phyloP scores from a whole-genome alignment of 768 basidiomycete genomes.

The Hygrophoropsis aurantiaca region DNA sequence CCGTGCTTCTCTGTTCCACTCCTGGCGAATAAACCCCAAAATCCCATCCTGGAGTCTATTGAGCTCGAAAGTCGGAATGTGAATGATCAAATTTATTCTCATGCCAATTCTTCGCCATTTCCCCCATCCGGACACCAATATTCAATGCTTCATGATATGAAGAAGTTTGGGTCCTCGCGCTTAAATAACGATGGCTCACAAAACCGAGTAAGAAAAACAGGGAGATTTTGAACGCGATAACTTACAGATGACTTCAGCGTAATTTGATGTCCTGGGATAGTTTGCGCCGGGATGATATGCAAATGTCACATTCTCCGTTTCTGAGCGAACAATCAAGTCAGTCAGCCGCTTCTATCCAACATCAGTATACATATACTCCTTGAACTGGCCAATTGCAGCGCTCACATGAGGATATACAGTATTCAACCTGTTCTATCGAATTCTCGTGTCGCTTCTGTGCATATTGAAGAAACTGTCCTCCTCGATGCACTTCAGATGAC shows the following conservation, averaged over 20 bases:
- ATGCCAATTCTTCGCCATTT: too few species aligned
- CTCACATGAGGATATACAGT: slow-evolving; percentile 35
- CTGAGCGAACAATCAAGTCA: slow-evolving; percentile 64
- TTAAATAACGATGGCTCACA: too few species aligned
- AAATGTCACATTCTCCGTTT: slow-evolving; percentile 44
- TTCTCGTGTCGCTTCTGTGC: slow-evolving; percentile 36
- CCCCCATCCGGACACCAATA: too few species aligned
- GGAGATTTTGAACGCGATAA: neutral
- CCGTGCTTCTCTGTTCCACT: slow-evolving; percentile 61
- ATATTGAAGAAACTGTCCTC: slow-evolving; percentile 48
- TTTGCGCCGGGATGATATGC: slow-evolving; percentile 35
- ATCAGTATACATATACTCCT: slow-evolving; percentile 45
- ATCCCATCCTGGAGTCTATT: slow-evolving; percentile 69
- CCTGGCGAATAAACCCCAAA: slow-evolving; percentile 72
- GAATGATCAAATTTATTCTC: too few species aligned
- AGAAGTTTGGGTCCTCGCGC: too few species aligned
- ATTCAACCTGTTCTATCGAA: slow-evolving; percentile 46
- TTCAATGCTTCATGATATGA: too few species aligned
- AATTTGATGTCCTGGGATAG: slow-evolving; percentile 66
- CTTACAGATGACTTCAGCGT: slow-evolving; percentile 34
- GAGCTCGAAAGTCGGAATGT: slow-evolving; percentile 18
- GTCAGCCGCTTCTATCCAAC: slow-evolving; percentile 55
- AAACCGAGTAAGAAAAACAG: slow-evolving; percentile 13
- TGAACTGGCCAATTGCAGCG: neutral
- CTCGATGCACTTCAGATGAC: slow-evolving; percentile 53